Percentiles rank a stretch among this genome's conserved stretches.
phyloP scores from a whole-genome alignment of 345 rosid genomes.

The Arabis hirsuta region DNA sequence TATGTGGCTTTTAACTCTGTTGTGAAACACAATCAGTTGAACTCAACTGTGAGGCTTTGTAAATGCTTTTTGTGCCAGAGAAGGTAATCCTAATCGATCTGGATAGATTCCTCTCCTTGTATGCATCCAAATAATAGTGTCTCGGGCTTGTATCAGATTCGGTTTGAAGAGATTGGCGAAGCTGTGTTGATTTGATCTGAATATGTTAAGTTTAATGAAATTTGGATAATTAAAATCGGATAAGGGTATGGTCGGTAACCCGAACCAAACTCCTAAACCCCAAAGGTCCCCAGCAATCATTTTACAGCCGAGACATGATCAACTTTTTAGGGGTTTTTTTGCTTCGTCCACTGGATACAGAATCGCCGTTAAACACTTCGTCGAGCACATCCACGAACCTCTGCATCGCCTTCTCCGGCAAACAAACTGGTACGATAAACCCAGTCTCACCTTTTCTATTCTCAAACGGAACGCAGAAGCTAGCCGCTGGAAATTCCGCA shows the following conservation, averaged over 20 bases:
- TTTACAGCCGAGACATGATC: neutral
- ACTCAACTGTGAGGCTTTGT: neutral
- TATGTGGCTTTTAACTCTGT: slow-evolving; percentile 4
- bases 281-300: no score
- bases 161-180: no score
- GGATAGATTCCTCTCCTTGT: no score
- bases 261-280: no score
- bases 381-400: slow-evolving; percentile 49
- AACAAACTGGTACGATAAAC: slow-evolving; percentile 51
- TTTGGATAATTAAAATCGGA: no score
- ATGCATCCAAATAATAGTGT: no score
- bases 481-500: slow-evolving; percentile 7
- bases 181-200: no score
- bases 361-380: neutral
- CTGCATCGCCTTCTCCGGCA: slow-evolving; percentile 54
- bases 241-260: no score
- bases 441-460: slow-evolving; percentile 52
- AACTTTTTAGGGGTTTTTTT: neutral
- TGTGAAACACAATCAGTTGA: neutral
- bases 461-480: slow-evolving; percentile 44
- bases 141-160: no score
- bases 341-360: neutral
- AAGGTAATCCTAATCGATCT: no score
- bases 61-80: no score
- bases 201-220: no score